Conservation (phyloP, 306 rosid species). For the Senna siamea region DNA sequence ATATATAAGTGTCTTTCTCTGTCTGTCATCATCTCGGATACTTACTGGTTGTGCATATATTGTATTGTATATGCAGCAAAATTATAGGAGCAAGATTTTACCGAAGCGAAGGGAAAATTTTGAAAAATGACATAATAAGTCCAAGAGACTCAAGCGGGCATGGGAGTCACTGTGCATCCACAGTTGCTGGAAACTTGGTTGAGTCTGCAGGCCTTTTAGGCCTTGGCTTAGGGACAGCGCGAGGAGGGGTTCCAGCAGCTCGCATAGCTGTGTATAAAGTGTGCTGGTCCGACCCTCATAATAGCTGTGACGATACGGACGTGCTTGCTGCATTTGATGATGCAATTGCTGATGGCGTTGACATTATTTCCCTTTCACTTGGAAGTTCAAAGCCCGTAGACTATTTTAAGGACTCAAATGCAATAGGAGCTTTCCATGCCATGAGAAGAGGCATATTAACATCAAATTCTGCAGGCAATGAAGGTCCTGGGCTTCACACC, state of each 20-base stretch:
- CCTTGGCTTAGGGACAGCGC: slow-evolving; percentile 15
- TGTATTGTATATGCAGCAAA: slow-evolving; percentile 50
- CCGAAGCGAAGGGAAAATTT: neutral
- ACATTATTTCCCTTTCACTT: slow-evolving; percentile 54
- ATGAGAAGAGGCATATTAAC: slow-evolving; percentile 67
- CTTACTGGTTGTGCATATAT: too few species aligned
- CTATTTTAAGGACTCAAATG: slow-evolving; percentile 59
- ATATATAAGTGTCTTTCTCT: too few species aligned
- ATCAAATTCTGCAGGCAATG: slow-evolving; percentile 74
- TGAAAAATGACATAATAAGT: slow-evolving; percentile 23
- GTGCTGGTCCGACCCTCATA: too few species aligned
- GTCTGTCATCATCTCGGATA: too few species aligned
- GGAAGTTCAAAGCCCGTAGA: slow-evolving; percentile 53
- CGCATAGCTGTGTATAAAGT: slow-evolving; percentile 25
- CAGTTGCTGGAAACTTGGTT: slow-evolving; percentile 50
- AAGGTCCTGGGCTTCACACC: slow-evolving; percentile 40
- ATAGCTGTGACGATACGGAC: neutral
- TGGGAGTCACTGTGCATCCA: slow-evolving; percentile 59
- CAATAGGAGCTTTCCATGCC: slow-evolving; percentile 82
- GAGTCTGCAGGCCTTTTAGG: slow-evolving; percentile 39
- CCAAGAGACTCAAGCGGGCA: slow-evolving; percentile 52
- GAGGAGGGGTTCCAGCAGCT: slow-evolving; percentile 39
- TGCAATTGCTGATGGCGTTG: slow-evolving; percentile 56
- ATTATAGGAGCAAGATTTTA: slow-evolving; percentile 56
- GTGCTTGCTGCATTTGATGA: slow-evolving; percentile 51